Evolutionary conservation across 805 yeast genomes (phyloP).

Genomic region (Yamadazyma endophytica): DNA sequence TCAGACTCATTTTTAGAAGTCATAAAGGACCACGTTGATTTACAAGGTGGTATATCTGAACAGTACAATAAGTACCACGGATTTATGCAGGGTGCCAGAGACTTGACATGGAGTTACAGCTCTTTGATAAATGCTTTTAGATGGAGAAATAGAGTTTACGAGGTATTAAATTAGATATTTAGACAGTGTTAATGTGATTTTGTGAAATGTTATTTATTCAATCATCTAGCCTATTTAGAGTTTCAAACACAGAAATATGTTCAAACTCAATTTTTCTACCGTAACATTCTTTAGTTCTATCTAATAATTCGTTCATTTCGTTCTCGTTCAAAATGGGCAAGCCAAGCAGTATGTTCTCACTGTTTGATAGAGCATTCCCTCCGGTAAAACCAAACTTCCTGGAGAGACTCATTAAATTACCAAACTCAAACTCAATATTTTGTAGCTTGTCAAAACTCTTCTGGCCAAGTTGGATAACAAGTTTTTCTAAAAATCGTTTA

Average conservation of each 20-base stretch:
- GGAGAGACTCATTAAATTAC: conserved; percentile 19
- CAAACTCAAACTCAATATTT: conserved; percentile 16
- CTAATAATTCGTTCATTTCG: conserved; percentile 41
- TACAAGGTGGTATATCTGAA: conserved; percentile 76
- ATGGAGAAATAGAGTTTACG: conserved; percentile 44
- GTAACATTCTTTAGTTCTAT: conserved; percentile 29
- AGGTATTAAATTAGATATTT: neutral
- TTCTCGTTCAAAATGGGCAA: conserved; percentile 10
- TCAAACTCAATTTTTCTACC: conserved; percentile 17
- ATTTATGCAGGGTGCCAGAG: conserved; percentile 80
- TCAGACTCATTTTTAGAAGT: conserved; percentile 66
- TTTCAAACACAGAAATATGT: conserved; percentile 33
- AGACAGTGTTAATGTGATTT: neutral
- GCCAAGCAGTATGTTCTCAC: too few species aligned
- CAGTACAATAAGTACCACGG: conserved; percentile 83
- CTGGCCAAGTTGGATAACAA: conserved; percentile 30
- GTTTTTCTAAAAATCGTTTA: conserved; percentile 51
- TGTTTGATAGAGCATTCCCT: too few species aligned
- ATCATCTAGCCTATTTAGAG: conserved; percentile 31
- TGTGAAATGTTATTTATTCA: neutral
- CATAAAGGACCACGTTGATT: conserved; percentile 55
- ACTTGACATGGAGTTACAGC: conserved; percentile 89
- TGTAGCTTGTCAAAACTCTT: conserved; percentile 24
- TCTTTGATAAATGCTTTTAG: conserved; percentile 67
- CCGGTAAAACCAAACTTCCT: conserved; percentile 12